Evolutionary conservation across 2,329 filamentous ascomycete genomes (phyloP).

Genomic region (Microthyrium microscopicum): DNA sequence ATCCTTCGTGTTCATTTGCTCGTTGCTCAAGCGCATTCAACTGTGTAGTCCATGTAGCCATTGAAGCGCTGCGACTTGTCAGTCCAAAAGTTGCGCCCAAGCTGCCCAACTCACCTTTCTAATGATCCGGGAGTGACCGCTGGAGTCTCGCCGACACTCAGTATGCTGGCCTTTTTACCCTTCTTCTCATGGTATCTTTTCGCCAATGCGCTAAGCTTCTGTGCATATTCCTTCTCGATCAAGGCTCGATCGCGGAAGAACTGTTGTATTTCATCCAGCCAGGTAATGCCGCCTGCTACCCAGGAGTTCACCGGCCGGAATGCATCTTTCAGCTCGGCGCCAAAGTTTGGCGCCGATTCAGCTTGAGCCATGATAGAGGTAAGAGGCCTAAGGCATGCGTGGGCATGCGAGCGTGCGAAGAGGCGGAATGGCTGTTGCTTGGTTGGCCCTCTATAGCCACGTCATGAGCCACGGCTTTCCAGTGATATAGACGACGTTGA

Average conservation of each 20-base stretch:
- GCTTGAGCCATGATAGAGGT: constrained; percentile 53
- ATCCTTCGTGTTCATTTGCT: constrained; percentile 78
- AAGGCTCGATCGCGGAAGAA: constrained; percentile 90
- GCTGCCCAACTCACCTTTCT: constrained; percentile 46
- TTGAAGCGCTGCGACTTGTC: constrained; percentile 48
- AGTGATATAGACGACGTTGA: too few relatives aligned
- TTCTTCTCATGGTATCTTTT: constrained; percentile 98
- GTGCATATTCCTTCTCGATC: constrained; percentile 94
- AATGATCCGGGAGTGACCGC: constrained; percentile 87
- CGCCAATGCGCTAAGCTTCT: constrained; percentile 70
- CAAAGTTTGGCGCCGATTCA: constrained; percentile 73
- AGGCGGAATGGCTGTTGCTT: too few relatives aligned
- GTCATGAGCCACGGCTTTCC: too few relatives aligned
- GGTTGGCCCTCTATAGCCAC: too few relatives aligned
- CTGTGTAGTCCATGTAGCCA: constrained; percentile 94
- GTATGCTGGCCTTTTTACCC: constrained; percentile 65
- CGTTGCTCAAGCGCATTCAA: constrained; percentile 76
- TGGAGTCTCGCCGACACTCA: constrained; percentile 89
- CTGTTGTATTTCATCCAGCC: constrained; percentile 91
- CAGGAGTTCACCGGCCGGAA: constrained; percentile 91
- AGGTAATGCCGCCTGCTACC: constrained; percentile 71
- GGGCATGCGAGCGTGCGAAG: background rate
- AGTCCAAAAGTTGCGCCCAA: background rate
- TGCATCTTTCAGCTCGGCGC: constrained; percentile 91
- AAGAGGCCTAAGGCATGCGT: background rate